Base-by-base conservation (phyloP, 345 rosid genomes). In the Camelina hispida region DNA sequence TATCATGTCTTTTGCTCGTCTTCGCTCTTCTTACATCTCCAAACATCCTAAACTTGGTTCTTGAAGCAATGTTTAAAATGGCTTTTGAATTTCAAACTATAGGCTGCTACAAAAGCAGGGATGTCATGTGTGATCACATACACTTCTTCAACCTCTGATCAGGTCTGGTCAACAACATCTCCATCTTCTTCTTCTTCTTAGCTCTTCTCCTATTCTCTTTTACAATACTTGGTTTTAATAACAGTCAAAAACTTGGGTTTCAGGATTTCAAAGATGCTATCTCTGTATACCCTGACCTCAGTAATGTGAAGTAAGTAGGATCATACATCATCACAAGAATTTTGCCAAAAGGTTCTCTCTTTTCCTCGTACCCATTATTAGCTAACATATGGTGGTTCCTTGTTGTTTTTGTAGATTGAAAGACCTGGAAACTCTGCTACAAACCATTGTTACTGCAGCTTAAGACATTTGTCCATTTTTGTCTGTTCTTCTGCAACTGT, bases 51-150 rank as follows among this genome's bases (percentile, higher is more conserved):
- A 38, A 16, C 35, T n/a, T n/a, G n/a, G n/a, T n/a, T n/a, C n/a
- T n/a, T n/a, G n/a, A n/a, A n/a, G n/a, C n/a, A n/a, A n/a, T n/a
- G n/a, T n/a, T n/a, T n/a, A n/a, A n/a, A n/a, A n/a, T 53, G 74
- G 40, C 6, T 20, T 67, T 66, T 10, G 23, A 10, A 16, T 63
- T 51, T 58, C 34, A 66, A 82, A 32, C 20, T 81, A 67, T 60
- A 94, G 98, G 96, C 98, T 46, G 98, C 98, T 58, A 87, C 85
- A 5, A 69, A 69, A 52, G 98, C 98, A 13, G 96, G 96, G 51
- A 94, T 94, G 98, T 74, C 98, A 46, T 94, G 96, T 65, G 81
- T 91, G 30, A 85, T 94, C 40, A 86, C 89, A 9, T 87, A 88
- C 81, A 94, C 98, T 15, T 78, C 91, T 79, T 94, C 98, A 68